Conservation (phyloP, 2,329 filamentous ascomycete genomes). For the Sclerotinia spermophila region DNA sequence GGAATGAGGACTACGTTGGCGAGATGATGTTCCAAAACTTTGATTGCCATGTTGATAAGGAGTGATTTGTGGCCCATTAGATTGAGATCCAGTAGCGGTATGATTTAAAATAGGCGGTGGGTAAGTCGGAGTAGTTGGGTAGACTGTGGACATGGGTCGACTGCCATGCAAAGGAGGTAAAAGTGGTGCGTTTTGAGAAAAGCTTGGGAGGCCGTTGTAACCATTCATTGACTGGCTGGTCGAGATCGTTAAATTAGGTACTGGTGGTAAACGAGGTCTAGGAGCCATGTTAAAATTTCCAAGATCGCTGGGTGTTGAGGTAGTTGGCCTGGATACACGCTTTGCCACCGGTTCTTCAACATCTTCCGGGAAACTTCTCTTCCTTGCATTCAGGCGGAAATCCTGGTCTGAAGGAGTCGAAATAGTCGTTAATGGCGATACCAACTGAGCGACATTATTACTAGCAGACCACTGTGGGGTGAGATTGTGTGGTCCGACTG, state of each 20-base stretch:
- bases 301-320: slow-evolving; percentile 10
- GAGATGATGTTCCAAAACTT: slow-evolving; percentile 35
- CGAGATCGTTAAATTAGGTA: slow-evolving; percentile 62
- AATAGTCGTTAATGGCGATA: slow-evolving; percentile 35
- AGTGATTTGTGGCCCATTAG: slow-evolving; percentile 11
- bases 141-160: slow-evolving; percentile 76
- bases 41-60: slow-evolving; percentile 13
- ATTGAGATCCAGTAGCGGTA: slow-evolving; percentile 30
- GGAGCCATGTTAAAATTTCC: slow-evolving; percentile 22
- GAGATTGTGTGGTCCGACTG: slow-evolving; percentile 30
- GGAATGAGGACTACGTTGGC: slow-evolving; percentile 35
- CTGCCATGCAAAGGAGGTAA: slow-evolving; percentile 31
- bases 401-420: slow-evolving; percentile 39
- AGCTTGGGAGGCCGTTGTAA: slow-evolving; percentile 25
- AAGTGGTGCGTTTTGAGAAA: slow-evolving; percentile 31
- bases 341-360: slow-evolving; percentile 55
- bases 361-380: slow-evolving; percentile 56
- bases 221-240: slow-evolving; percentile 33
- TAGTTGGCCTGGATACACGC: slow-evolving; percentile 34
- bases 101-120: slow-evolving; percentile 41
- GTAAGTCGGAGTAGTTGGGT: slow-evolving; percentile 52
- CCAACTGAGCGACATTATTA: slow-evolving; percentile 38
- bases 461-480: slow-evolving; percentile 37
- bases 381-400: slow-evolving; percentile 42
- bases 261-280: slow-evolving; percentile 54